Base-by-base conservation (phyloP, 1,139 yeast genomes). In the Taphrina wiesneri region DNA sequence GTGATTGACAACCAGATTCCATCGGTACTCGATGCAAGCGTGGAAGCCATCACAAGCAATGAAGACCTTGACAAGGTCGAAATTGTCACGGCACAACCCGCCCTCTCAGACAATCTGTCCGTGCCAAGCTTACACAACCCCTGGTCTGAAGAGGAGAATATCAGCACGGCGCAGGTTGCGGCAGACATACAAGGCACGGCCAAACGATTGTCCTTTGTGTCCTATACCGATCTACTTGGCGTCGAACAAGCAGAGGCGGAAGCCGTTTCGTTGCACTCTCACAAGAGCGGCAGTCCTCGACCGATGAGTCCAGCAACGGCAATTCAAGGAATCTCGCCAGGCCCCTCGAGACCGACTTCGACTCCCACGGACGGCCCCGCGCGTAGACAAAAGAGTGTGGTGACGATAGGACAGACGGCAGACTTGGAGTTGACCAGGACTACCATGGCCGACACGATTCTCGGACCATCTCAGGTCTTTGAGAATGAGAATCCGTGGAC, bases 11-110 rank as follows among this genome's bases (percentile, higher is more conserved):
- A 65, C 30, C 65, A 65, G 34, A 56, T 65, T 13, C 67, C 67
- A 5, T 47, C 67, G 15, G 67, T 65, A n/a, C 47, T 65, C 23
- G 67, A 65, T 32, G 67, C 67, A 19, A 65, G 67, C 25, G 64
- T 65, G 52, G 67, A 65, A 19, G 64, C 64, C 39, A 60, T 65
- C 25, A 51, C 57, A 19, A 62, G 64, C 36, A 54, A 61, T 41
- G 47, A 54, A n/a, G 56, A 65, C 45, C 53, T 65, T 25, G 65
- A 65, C 49, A 21, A 59, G 28, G 64, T 65, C 23, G 67, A 59
- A 41, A 52, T 65, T 25, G 65, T 65, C 26, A 65, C 65, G 17
- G 57, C 60, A 2, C 53, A 43, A 30, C 65, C 65, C 11, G 45
- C 30, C 17, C 11, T 43, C 17, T 34, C 60, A 19, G 64, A 41